A percentile compares a stretch with the other conserved stretches of the same genome.
Evolutionary conservation across 305 asterid genomes (phyloP).

Genomic region (Fraxinus paxiana): DNA sequence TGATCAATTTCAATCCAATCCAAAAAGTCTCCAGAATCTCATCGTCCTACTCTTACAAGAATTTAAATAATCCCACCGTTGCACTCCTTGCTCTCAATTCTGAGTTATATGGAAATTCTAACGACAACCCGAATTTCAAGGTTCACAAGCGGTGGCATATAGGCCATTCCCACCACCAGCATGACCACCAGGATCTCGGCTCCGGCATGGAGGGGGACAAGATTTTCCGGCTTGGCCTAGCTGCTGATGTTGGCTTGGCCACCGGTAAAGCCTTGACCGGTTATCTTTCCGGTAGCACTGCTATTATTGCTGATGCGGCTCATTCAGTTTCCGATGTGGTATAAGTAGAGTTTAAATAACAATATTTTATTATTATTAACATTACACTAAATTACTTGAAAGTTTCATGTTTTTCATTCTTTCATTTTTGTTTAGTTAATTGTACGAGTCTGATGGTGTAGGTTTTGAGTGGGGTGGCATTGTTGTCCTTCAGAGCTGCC

Average conservation of each 20-base stretch:
- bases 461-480: slow-evolving; percentile 97
- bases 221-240: slow-evolving; percentile 85
- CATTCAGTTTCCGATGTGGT: slow-evolving; percentile 97
- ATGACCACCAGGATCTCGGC: slow-evolving; percentile 32
- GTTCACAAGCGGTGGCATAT: slow-evolving; percentile 70
- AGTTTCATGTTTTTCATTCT: not conserved
- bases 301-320: slow-evolving; percentile 93
- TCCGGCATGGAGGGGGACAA: slow-evolving; percentile 72
- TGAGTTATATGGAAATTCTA: slow-evolving; percentile 22
- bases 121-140: slow-evolving; percentile 47
- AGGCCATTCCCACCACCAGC: slow-evolving; percentile 63
- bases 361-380: not conserved
- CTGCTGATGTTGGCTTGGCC: slow-evolving; percentile 84
- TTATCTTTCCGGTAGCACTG: slow-evolving; percentile 86
- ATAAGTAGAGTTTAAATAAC: not conserved
- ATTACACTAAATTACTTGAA: not conserved
- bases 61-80: slow-evolving; percentile 16
- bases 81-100: slow-evolving; percentile 24
- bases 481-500: slow-evolving; percentile 82
- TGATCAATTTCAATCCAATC: slow-evolving; percentile 39
- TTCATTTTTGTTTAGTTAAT: not conserved
- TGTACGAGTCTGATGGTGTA: slow-evolving; percentile 30
- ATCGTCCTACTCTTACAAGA: slow-evolving; percentile 19
- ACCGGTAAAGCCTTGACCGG: slow-evolving; percentile 81
- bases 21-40: slow-evolving; percentile 28